A percentile compares a stretch with the other conserved stretches of the same genome.
These are phyloP conservation scores for Evansstolkia leycettana DNA, from an alignment of 495 filamentous ascomycete genomes.

Conservation along the genomic window DNA sequence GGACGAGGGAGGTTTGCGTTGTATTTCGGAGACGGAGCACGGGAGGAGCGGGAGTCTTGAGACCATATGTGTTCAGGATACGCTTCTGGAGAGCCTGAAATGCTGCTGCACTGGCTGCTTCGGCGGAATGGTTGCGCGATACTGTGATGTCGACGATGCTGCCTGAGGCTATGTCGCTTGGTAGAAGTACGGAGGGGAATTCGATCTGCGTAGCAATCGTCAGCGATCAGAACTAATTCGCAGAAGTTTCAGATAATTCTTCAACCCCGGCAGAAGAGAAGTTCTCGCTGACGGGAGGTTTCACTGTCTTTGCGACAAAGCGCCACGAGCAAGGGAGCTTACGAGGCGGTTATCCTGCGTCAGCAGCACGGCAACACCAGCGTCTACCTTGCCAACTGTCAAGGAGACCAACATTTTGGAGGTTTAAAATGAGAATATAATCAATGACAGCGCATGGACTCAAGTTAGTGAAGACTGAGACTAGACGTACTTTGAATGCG, in stretches of 20 bases:
- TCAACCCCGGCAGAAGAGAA: no score
- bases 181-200: constrained; percentile 95
- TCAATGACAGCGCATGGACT: background rate
- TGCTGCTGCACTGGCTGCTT: constrained; percentile 53
- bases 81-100: constrained; percentile 78
- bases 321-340: constrained; percentile 28
- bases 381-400: constrained; percentile 98
- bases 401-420: constrained; percentile 83
- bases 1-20: constrained; percentile 90
- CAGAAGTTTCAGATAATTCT: no score
- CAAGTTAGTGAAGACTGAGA: background rate
- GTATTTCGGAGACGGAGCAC: constrained; percentile 85
- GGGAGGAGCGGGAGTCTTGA: constrained; percentile 63
- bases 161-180: constrained; percentile 84
- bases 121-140: constrained; percentile 69
- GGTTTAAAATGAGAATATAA: background rate
- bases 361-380: constrained; percentile 90
- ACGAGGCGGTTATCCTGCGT: constrained; percentile 96
- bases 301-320: constrained; percentile 1
- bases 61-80: constrained; percentile 78
- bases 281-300: no score
- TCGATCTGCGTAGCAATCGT: constrained; percentile 57
- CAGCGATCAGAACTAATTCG: background rate
- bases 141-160: constrained; percentile 98
- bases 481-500: no score